Base-by-base conservation (phyloP, 345 rosid species). In the Clarkia xantiana region DNA sequence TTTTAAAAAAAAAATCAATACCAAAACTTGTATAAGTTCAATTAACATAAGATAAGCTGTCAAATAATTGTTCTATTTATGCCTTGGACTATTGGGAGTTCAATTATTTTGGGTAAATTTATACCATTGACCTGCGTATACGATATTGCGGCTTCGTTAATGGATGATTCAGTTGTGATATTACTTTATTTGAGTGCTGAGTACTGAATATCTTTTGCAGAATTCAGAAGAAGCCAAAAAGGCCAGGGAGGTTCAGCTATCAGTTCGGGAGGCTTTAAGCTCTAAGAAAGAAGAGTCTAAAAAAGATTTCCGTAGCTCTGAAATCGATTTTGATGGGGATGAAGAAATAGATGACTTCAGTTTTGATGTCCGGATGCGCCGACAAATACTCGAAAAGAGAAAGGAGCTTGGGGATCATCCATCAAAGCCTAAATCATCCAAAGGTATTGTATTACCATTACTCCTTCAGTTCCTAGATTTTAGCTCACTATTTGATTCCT, bases 341-440 rank as follows among this genome's bases (percentile, higher is more conserved):
- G 76, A 74, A 52, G 81, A 66, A 14, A 81, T 54, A 0, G 59
- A 84, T 54, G 96, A 86, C 53, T 76, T 69, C 51, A 72, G 53
- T 60, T 91, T 91, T 78, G 95, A 91, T 76, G 79, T 79, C 47
- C 71, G 76, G 66, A 91, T 91, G 96, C 84, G 90, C 49, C 78
- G 67, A 42, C 80, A 73, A 61, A 76, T 84, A 67, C 89, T 84
- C 55, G 68, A 45, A 52, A 81, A 68, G 72, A 69, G 76, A 42
- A 73, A 73, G 52, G 87, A 91, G 57, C 57, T 80, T 59, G 87
- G 82, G 58, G 75, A 73, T 65, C 42, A 46, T 45, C 60, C 65
- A 47, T 22, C 55, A 13, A 54, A 54, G 45, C 44, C 60, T 42
- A 60, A 53, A 49, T 18, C 14, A 12, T 42, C 55, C 10, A 40